Conservation (phyloP, 2,329 filamentous ascomycete species). For the Laburnicola sp. region DNA sequence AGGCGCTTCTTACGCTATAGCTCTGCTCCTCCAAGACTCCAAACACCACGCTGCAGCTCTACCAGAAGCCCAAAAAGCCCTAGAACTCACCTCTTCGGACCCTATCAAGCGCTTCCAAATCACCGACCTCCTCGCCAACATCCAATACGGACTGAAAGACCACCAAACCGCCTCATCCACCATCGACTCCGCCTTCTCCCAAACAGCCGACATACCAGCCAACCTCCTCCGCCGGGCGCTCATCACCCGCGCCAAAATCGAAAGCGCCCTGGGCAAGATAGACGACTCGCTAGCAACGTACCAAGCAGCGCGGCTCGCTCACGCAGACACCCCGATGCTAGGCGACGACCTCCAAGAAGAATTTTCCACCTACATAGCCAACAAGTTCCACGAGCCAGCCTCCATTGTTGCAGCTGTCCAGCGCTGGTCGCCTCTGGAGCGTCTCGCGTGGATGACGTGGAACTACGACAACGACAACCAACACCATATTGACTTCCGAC, state of each 20-base stretch:
- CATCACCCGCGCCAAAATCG: conserved; percentile 2
- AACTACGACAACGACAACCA: not conserved
- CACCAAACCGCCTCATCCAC: not conserved
- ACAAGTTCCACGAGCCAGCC: not conserved
- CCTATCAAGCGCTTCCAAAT: not conserved
- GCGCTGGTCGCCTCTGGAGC: conserved; percentile 1
- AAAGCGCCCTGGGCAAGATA: not conserved
- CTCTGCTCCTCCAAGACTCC: not conserved
- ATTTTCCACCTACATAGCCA: not conserved
- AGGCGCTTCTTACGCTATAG: not conserved
- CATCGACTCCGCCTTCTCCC: not conserved
- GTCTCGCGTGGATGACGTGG: conserved; percentile 2
- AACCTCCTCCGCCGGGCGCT: not conserved
- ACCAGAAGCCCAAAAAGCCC: not conserved
- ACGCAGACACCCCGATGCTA: conserved; percentile 1
- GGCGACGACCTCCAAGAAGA: not conserved
- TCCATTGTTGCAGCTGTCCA: not conserved
- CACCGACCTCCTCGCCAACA: not conserved
- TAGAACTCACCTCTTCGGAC: not conserved
- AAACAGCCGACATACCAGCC: not conserved
- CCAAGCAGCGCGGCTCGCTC: conserved; percentile 1
- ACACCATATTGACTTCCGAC: not conserved
- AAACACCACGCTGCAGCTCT: not conserved
- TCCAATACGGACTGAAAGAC: not conserved
- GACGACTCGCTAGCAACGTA: not conserved